Percentiles rank a stretch among this genome's conserved stretches.
Evolutionary conservation across 2,329 filamentous ascomycete genomes (phyloP).

Genomic region (Monosporascus sp.): DNA sequence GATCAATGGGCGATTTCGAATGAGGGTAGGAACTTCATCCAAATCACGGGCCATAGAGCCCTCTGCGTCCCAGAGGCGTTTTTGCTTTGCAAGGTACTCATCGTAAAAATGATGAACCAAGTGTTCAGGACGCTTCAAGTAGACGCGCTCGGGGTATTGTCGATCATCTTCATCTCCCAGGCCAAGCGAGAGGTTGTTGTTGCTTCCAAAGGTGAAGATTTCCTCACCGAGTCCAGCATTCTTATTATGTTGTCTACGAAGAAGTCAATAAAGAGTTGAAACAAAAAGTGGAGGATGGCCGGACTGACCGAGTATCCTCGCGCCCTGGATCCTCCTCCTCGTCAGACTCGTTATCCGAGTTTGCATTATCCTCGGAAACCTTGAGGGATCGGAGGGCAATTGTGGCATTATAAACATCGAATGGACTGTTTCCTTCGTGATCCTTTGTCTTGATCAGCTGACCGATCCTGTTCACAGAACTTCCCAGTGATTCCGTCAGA

Average conservation of each 20-base stretch:
- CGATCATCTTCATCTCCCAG: slow-evolving; percentile 95
- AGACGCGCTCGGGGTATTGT: slow-evolving; percentile 83
- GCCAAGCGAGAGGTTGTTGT: slow-evolving; percentile 88
- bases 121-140: slow-evolving; percentile 69
- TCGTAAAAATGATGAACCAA: slow-evolving; percentile 68
- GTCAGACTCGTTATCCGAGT: slow-evolving; percentile 47
- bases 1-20: slow-evolving; percentile 65
- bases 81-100: slow-evolving; percentile 53
- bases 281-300: slow-evolving; percentile 15
- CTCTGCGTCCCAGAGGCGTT: slow-evolving; percentile 21
- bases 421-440: slow-evolving; percentile 87
- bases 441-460: slow-evolving; percentile 93
- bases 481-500: slow-evolving; percentile 51
- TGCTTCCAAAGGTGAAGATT: slow-evolving; percentile 90
- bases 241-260: slow-evolving; percentile 22
- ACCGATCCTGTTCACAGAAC: slow-evolving; percentile 56
- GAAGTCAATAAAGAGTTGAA: slow-evolving; percentile 24
- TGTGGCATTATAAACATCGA: slow-evolving; percentile 85
- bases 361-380: slow-evolving; percentile 17
- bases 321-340: slow-evolving; percentile 43
- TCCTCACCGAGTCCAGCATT: slow-evolving; percentile 61
- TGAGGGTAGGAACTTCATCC: slow-evolving; percentile 63
- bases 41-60: slow-evolving; percentile 25
- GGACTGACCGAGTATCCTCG: slow-evolving; percentile 18
- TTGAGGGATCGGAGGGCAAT: slow-evolving; percentile 71